Conservation (phyloP, 176 grass and related monocot species). For the Carex parvula region DNA sequence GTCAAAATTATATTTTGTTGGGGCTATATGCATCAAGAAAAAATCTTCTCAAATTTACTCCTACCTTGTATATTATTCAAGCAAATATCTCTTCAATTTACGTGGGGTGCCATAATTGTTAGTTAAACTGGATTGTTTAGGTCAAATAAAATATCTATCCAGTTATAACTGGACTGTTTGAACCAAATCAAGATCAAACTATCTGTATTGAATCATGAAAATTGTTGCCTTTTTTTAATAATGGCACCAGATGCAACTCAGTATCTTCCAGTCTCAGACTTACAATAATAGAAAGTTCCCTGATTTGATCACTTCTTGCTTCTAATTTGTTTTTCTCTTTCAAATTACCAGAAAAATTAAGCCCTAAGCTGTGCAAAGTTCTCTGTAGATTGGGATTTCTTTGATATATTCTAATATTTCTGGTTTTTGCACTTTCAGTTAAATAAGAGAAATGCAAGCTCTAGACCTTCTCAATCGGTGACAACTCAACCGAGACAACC, state of each 20-base stretch:
- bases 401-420: neutral
- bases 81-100: neutral
- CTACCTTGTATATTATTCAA: neutral
- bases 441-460: conserved; percentile 17
- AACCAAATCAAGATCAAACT: neutral
- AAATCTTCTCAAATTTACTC: neutral
- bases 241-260: neutral
- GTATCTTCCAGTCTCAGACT: neutral
- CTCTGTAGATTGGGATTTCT: neutral
- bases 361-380: neutral
- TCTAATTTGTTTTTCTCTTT: neutral
- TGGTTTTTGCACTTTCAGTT: neutral
- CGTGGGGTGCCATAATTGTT: neutral
- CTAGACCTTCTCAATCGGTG: neutral
- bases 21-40: neutral
- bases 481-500: neutral
- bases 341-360: neutral
- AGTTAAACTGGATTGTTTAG: neutral
- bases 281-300: neutral
- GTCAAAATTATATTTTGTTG: neutral
- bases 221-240: neutral
- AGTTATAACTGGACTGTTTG: neutral
- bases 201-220: neutral
- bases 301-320: neutral
- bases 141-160: neutral